phyloP scores from a whole-genome alignment of 1,284 basidiomycete genomes.

The Erythrobasidium hasegawianum region DNA sequence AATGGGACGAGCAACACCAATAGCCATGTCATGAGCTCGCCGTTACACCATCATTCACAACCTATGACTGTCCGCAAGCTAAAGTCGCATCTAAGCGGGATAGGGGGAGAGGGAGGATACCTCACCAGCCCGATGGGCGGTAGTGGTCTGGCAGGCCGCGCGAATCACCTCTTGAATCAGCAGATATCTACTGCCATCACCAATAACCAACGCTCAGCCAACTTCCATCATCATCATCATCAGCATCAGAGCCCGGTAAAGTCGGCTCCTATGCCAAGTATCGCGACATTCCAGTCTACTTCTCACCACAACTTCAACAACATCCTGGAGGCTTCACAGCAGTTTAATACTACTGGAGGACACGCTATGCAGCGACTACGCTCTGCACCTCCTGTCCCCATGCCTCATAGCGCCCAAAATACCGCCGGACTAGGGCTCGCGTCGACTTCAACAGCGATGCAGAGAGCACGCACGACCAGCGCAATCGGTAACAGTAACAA shows the following conservation, averaged over 20 bases:
- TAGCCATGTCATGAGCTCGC: slow-evolving; percentile 17
- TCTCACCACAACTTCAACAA: too few species aligned
- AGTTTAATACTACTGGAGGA: too few species aligned
- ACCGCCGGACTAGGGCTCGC: not conserved
- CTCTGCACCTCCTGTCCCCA: slow-evolving; percentile 6
- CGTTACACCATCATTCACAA: slow-evolving; percentile 1
- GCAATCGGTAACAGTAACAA: not conserved
- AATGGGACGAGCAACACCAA: not conserved
- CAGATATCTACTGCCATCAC: too few species aligned
- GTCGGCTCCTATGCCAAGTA: not conserved
- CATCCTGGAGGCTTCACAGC: too few species aligned
- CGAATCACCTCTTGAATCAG: too few species aligned
- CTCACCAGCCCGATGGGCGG: slow-evolving; percentile 31
- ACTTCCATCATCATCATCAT: too few species aligned
- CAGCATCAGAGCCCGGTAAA: slow-evolving; percentile 5
- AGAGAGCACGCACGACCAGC: not conserved
- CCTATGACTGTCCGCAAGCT: slow-evolving; percentile 32
- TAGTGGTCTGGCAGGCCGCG: too few species aligned
- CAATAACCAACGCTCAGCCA: too few species aligned
- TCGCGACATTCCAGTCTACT: not conserved
- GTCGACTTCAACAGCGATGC: slow-evolving; percentile 3
- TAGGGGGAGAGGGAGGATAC: slow-evolving; percentile 29
- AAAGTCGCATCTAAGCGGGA: slow-evolving; percentile 31
- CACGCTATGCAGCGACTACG: slow-evolving; percentile 19
- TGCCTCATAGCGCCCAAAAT: too few species aligned